Evolutionary conservation across 495 filamentous ascomycete species (phyloP), one percentile per base, ranked within the genome.

Genomic region (Aspergillus sparsus): DNA sequence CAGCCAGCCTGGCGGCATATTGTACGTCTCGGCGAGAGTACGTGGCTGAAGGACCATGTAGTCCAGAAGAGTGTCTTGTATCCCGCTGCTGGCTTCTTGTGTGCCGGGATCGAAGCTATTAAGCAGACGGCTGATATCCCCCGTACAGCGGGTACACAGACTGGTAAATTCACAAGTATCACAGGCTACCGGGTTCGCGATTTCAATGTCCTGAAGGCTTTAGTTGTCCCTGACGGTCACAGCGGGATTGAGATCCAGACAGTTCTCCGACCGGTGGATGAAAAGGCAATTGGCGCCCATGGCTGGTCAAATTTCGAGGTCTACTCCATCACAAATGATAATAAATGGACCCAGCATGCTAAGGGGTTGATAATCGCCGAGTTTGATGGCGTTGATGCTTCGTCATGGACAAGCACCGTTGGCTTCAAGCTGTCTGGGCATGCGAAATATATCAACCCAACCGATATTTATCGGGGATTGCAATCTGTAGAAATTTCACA

Each of bases 141-240:
- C n/a, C n/a, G n/a, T n/a, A n/a, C n/a, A n/a, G n/a, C n/a, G n/a
- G n/a, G n/a, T n/a, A n/a, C n/a, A n/a, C n/a, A n/a, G n/a, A n/a
- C n/a, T n/a, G n/a, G n/a, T n/a, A n/a, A n/a, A n/a, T n/a, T n/a
- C n/a, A n/a, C n/a, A n/a, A n/a, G n/a, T n/a, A n/a, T n/a, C n/a
- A n/a, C n/a, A n/a, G 53, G 53, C 4, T 56, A 45, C 21, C 39
- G 16, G 6, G 45, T 80, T 18, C 62, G 68, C 1, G 72, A 79
- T 34, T 58, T 81, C 3, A n/a, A 46, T 11, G 71, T 80, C 53
- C 67, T 66, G 21, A 66, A 62, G 11, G 73, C 74, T 4, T 61
- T 81, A 5, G 47, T 64, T 10, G 18, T 68, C 3, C 15, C 49
- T 7, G 56, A 61, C 6, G 41, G 15, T 3, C 27, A 34, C 1